A percentile compares a stretch with the other conserved stretches of the same genome.
Evolutionary conservation across 2,329 filamentous ascomycete genomes (phyloP).

Genomic region (Xylaria sp.): DNA sequence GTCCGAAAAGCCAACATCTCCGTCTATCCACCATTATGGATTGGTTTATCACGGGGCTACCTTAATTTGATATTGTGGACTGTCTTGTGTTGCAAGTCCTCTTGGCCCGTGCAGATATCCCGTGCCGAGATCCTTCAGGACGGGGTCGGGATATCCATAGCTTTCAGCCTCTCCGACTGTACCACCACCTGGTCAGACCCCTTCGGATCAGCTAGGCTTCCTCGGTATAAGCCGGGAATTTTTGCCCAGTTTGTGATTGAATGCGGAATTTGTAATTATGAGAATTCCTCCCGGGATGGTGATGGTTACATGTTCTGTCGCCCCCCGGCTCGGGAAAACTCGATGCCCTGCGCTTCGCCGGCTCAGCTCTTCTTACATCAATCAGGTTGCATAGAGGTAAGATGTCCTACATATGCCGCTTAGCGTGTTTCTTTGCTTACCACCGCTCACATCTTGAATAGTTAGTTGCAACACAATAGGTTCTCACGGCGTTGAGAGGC

Average conservation of each 20-base stretch:
- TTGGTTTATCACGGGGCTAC: slow-evolving; percentile 3
- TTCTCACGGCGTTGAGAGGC: slow-evolving; percentile 12
- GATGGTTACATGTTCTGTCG: background rate
- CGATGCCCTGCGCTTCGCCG: slow-evolving; percentile 3
- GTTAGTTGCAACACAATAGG: background rate
- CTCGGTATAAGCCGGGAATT: background rate
- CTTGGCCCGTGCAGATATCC: background rate
- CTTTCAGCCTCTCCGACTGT: background rate
- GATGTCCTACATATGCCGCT: background rate
- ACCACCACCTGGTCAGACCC: background rate
- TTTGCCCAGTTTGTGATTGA: too few relatives aligned
- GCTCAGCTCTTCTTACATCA: slow-evolving; percentile 4
- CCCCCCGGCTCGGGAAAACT: slow-evolving; percentile 27
- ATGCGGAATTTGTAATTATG: slow-evolving; percentile 1
- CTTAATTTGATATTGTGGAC: background rate
- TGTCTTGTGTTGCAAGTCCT: background rate
- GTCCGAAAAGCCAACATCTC: background rate
- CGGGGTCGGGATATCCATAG: slow-evolving; percentile 14
- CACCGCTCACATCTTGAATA: background rate
- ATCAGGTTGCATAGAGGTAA: slow-evolving; percentile 4
- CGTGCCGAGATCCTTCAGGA: slow-evolving; percentile 15
- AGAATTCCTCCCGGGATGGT: background rate
- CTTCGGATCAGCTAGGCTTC: background rate
- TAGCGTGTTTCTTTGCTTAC: background rate
- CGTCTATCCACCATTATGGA: background rate